Evolutionary conservation across 495 filamentous ascomycete genomes (phyloP), one percentile per base, ranked within the genome.

Genomic region (Cladorrhinum samala): DNA sequence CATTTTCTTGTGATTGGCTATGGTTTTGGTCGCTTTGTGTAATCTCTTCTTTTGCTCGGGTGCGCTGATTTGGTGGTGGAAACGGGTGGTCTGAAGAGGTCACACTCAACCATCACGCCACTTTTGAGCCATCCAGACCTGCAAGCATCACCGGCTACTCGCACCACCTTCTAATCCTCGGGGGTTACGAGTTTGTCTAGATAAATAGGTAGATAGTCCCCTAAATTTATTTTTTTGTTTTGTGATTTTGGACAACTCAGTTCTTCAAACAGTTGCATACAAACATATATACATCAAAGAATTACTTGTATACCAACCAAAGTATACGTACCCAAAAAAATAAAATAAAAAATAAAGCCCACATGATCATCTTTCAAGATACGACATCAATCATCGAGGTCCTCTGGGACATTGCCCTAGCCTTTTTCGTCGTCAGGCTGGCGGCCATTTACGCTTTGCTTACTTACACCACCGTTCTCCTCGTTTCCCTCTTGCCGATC

Each of bases 341-440:
- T 9, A 37, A 42, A 36, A 44, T 14, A 52, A 23, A 47, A 19
- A 49, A 21, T 24, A n/a, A 55, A 55, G 3, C 48, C 24, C 17
- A 44, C 37, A 50, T 49, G 49, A 23, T 60, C 36, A 52, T 59
- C 30, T 67, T 69, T 30, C 53, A 63, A 41, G 56, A 64, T 1
- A 60, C 62, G 16, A 62, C 67, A 36, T 59, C 62, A 7, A 53
- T 65, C 24, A 59, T 69, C 40, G 62, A 67, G 40, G 19, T 69
- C 51, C 64, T 69, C 49, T 69, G 64, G 64, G 66, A 69, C 60
- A 44, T 69, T 25, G 60, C 60, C 52, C 62, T 69, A 11, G 62
- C 64, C 33, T 55, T 65, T 54, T 67, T 61, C 53, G 47, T 63
- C 54, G 41, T 63, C 25, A 57, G 62, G 39, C 50, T 67, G 52